Base-by-base conservation (phyloP, 2,329 filamentous ascomycete species). In the Allantophomopsis lycopodina region DNA sequence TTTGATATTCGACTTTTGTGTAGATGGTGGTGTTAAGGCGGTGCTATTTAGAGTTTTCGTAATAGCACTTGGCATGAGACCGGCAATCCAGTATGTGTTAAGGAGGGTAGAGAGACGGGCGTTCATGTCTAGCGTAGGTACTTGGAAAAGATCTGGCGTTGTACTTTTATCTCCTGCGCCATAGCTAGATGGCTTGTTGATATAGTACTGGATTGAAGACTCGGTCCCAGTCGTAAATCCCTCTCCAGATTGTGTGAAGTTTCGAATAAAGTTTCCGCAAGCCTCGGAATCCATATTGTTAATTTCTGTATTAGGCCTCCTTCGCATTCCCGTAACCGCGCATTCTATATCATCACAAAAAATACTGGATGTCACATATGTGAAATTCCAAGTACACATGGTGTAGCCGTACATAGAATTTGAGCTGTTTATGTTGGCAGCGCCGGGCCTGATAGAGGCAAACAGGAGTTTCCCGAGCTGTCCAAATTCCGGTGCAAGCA, bases 31-130 rank as follows among this genome's bases (percentile, higher is more conserved):
- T 8, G 10, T 28, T 12, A 12, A 3, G n/a, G n/a, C 4, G 11
- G 11, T 8, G 7, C 30, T 15, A 37, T 47, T 5, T 37, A 7
- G 2, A n/a, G n/a, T n/a, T 31, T 37, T 32, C 34, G 35, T 39
- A 5, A 39, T 11, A 17, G 30, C 28, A 4, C 6, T 23, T 7
- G 40, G 40, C 28, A 32, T 37, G 4, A 44, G 35, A 1, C 38
- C 39, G 2, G 42, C 40, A 1, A 34, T 16, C 40, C 42, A 40
- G 41, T 40, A 45, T 0, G 47, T 48, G 37, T 49, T 46, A 20
- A 49, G 23, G 2, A 48, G 21, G 18, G 44, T 34, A 5, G 41
- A 36, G 2, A 49, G 41, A 13, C 44, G 43, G 4, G 36, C 32
- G 2, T 32, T 39, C 32, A 44, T 36, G 14, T 13, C n/a, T 11